A percentile compares a stretch with the other conserved stretches of the same genome.
Evolutionary conservation across 1,284 basidiomycete species (phyloP).

Genomic region (Laetiporus sulphureus): DNA sequence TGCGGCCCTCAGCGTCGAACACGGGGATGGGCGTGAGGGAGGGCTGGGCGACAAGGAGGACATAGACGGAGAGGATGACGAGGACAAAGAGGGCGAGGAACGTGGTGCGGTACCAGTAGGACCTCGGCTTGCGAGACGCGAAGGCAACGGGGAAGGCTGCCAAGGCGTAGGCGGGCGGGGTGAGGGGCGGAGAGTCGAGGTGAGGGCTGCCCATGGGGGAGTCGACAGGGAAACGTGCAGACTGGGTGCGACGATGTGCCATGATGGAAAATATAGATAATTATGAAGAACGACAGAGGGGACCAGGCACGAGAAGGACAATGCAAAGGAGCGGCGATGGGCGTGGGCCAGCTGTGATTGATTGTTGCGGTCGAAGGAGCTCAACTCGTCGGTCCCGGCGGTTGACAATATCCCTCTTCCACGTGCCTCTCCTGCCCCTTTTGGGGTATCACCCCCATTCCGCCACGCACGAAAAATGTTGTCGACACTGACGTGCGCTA

Average conservation of each 20-base stretch:
- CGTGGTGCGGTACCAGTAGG: slow-evolving; percentile 38
- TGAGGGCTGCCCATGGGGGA: slow-evolving; percentile 17
- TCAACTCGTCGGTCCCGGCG: too few species aligned
- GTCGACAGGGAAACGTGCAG: slow-evolving; percentile 24
- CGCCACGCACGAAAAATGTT: too few species aligned
- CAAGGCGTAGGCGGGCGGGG: slow-evolving; percentile 22
- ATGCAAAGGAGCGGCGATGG: too few species aligned
- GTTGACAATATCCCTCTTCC: too few species aligned
- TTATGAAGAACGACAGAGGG: not conserved
- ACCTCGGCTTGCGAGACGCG: slow-evolving; percentile 18
- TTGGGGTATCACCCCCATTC: too few species aligned
- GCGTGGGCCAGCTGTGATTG: too few species aligned
- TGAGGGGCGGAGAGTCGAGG: slow-evolving; percentile 22
- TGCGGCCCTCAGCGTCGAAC: slow-evolving; percentile 23
- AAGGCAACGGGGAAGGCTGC: slow-evolving; percentile 18
- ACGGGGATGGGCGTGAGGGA: slow-evolving; percentile 34
- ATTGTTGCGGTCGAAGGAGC: too few species aligned
- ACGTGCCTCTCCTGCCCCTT: too few species aligned
- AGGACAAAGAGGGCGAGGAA: slow-evolving; percentile 46
- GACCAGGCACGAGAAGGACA: too few species aligned
- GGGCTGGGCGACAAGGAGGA: slow-evolving; percentile 44
- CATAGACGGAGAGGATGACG: slow-evolving; percentile 42
- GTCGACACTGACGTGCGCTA: too few species aligned
- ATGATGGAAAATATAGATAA: slow-evolving; percentile 15
- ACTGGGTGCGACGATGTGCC: slow-evolving; percentile 28